Evolutionary conservation across 2,329 filamentous ascomycete species (phyloP).

Genomic region (Cercospora sp.): DNA sequence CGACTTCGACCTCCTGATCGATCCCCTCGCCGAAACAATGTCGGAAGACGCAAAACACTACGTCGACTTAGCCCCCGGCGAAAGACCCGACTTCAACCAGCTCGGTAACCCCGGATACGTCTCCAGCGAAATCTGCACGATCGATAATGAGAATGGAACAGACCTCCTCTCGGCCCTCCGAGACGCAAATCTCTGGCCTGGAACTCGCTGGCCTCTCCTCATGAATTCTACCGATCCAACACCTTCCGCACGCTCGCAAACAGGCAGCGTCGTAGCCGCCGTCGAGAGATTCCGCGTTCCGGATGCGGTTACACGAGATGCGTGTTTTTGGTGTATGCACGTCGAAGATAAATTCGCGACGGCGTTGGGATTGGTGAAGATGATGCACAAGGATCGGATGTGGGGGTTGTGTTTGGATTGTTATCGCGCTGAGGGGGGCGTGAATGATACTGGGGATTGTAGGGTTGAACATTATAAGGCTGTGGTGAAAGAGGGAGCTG

Average conservation of each 20-base stretch:
- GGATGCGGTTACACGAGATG: slow-evolving; percentile 32
- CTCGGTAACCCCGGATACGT: not conserved
- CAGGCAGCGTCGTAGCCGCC: slow-evolving; percentile 12
- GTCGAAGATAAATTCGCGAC: slow-evolving; percentile 28
- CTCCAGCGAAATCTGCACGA: slow-evolving; percentile 19
- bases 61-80: slow-evolving; percentile 34
- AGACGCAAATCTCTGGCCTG: slow-evolving; percentile 34
- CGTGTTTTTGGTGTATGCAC: slow-evolving; percentile 34
- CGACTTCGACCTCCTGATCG: slow-evolving; percentile 32
- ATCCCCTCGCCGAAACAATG: slow-evolving; percentile 30
- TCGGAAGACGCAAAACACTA: slow-evolving; percentile 31
- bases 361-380: slow-evolving; percentile 26
- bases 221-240: not conserved
- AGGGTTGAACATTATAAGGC: slow-evolving; percentile 33
- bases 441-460: slow-evolving; percentile 29
- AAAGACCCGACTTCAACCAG: slow-evolving; percentile 25
- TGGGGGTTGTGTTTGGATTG: slow-evolving; percentile 39
- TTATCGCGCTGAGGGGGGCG: slow-evolving; percentile 26
- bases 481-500: not conserved
- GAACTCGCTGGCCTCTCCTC: slow-evolving; percentile 24
- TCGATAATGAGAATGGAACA: slow-evolving; percentile 30
- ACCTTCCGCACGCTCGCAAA: not conserved
- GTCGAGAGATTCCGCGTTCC: slow-evolving; percentile 29
- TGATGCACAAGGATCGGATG: slow-evolving; percentile 30
- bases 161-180: slow-evolving; percentile 32